Percentiles rank a stretch among this genome's conserved stretches.
Evolutionary conservation across 2,329 filamentous ascomycete species (phyloP).

Genomic region (Aschersonia sp.): DNA sequence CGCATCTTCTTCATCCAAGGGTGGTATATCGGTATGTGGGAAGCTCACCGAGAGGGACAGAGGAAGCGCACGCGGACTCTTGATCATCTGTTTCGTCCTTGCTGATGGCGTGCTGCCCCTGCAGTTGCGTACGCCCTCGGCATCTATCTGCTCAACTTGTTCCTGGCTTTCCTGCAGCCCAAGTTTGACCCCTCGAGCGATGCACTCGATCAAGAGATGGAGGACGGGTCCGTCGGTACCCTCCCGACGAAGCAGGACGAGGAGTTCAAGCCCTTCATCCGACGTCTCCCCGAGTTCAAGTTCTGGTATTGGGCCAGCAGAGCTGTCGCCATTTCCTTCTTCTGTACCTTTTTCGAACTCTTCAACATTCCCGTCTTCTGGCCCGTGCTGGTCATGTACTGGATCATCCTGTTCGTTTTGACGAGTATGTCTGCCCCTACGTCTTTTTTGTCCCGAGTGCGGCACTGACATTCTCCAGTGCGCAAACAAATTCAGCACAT

Average conservation of each 20-base stretch:
- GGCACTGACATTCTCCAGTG: slow-evolving; percentile 40
- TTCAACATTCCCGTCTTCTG: slow-evolving; percentile 99
- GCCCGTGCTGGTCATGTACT: slow-evolving; percentile 96
- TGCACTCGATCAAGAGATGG: slow-evolving; percentile 81
- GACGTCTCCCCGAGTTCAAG: slow-evolving; percentile 95
- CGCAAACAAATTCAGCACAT: slow-evolving; percentile 99
- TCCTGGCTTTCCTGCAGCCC: slow-evolving; percentile 93
- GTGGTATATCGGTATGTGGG: slow-evolving; percentile 80
- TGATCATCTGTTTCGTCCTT: not conserved
- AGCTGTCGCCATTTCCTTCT: slow-evolving; percentile 67
- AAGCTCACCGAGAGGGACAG: not conserved
- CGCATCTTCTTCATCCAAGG: slow-evolving; percentile 86
- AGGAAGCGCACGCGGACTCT: too few species aligned
- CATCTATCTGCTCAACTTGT: slow-evolving; percentile 97
- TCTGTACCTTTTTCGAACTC: slow-evolving; percentile 83
- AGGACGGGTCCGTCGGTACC: slow-evolving; percentile 69
- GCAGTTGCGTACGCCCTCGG: slow-evolving; percentile 91
- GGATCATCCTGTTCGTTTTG: slow-evolving; percentile 89
- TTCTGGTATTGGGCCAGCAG: slow-evolving; percentile 97
- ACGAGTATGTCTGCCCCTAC: slow-evolving; percentile 55
- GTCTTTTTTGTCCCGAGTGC: not conserved
- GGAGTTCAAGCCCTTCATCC: slow-evolving; percentile 95
- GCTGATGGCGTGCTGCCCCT: not conserved
- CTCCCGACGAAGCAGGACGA: slow-evolving; percentile 93
- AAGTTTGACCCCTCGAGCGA: slow-evolving; percentile 98